Base-by-base conservation (phyloP, 129 eudicot species). In the Smallanthus sonchifolius region DNA sequence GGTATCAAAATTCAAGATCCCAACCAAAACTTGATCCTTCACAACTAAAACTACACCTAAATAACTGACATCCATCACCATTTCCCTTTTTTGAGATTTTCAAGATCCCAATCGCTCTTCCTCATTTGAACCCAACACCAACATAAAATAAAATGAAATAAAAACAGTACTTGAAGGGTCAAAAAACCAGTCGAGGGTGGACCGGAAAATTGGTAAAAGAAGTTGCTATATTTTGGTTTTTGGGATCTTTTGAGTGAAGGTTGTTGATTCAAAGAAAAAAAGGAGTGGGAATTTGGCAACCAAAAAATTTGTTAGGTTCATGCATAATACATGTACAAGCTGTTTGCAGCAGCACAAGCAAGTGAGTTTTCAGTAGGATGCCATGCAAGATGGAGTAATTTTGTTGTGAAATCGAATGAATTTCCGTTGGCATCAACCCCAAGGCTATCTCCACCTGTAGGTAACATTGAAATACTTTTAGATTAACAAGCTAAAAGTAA, bases 301-400 rank as follows among this genome's bases (percentile, higher is more conserved):
- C 40, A 59, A 69, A 24, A 52, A 68, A 17, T 67, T 32, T 68
- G 81, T 77, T 67, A 76, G 11, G 48, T 69, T 83, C 89, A 93
- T 69, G 98, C 98, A 76, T 93, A 93, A 73, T 93, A 93, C 98
- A 93, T 93, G 87, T 93, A 93, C 96, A 93, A 83, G 85, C 98
- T 93, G 86, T 93, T 93, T 65, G 98, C 98, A 79, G 98, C 98
- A 70, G 98, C 98, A 90, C 98, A 93, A 36, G 98, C 98, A 57
- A 93, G 86, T 16, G 95, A 87, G 80, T 90, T 93, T 76, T 93
- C 98, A 15, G 95, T 78, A 38, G 98, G 98, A 76, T 93, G 98
- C 98, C 98, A 93, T 43, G 98, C 98, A 44, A 90, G 82, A 78
- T 93, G 96, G 72, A 93, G 98, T 51, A 93, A 68, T 77, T 93